Conservation (phyloP, 2,329 filamentous ascomycete species). For the Nemania diffusa region DNA sequence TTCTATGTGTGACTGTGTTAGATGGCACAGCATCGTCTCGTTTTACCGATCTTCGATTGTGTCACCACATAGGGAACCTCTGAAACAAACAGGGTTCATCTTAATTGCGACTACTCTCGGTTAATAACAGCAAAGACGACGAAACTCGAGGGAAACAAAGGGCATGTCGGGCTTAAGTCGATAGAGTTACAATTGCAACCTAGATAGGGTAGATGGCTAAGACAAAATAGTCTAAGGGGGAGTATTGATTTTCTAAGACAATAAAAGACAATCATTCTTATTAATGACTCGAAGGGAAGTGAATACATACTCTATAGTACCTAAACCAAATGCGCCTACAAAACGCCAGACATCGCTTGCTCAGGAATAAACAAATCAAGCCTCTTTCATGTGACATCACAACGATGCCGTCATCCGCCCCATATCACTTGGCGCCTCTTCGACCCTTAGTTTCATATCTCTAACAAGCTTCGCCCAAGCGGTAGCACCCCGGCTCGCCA, state of each 20-base stretch:
- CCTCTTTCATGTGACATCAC: conserved; percentile 21
- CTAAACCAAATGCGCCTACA: conserved; percentile 6
- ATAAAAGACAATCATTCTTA: no score
- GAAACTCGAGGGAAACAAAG: no score
- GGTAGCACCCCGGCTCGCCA: conserved; percentile 47
- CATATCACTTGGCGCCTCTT: conserved; percentile 25
- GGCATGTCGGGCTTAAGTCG: not conserved
- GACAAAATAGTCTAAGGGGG: not conserved
- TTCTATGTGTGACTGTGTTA: not conserved
- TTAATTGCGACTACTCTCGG: not conserved
- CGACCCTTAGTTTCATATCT: conserved; percentile 45
- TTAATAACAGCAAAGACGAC: no score
- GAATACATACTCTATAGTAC: not conserved
- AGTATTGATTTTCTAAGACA: not conserved
- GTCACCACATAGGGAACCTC: not conserved
- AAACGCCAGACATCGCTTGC: conserved; percentile 21
- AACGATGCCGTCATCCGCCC: conserved; percentile 40
- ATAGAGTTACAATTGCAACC: not conserved
- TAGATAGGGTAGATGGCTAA: no score
- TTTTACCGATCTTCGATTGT: not conserved
- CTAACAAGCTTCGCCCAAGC: conserved; percentile 48
- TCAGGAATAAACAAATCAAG: not conserved
- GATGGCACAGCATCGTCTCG: not conserved
- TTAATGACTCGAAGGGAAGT: not conserved
- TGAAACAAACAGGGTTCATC: not conserved